These are phyloP conservation scores for Alternaria burnsii DNA, from an alignment of 2,329 filamentous ascomycete species.

Conservation along the genomic window DNA sequence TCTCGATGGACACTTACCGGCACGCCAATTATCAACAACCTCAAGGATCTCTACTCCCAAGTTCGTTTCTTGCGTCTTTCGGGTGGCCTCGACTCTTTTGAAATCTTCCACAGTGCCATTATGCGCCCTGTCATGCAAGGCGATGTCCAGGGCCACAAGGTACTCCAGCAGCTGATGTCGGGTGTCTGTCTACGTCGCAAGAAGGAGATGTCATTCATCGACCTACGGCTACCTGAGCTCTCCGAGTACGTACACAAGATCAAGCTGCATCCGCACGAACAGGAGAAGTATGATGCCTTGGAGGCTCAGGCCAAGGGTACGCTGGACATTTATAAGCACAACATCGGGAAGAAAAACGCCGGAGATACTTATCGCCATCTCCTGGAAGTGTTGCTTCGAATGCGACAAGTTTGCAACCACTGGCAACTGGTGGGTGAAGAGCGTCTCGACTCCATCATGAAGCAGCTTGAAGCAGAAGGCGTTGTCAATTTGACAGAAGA, in stretches of 20 bases:
- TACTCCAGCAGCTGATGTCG: constrained; percentile 81
- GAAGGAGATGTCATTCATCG: constrained; percentile 89
- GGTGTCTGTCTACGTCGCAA: constrained; percentile 80
- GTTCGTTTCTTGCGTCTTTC: constrained; percentile 79
- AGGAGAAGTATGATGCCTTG: constrained; percentile 78
- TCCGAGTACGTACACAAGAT: constrained; percentile 81
- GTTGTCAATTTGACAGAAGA: constrained; percentile 75
- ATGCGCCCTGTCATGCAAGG: constrained; percentile 71
- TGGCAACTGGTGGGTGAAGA: constrained; percentile 79
- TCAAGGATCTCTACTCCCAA: constrained; percentile 82
- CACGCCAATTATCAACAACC: constrained; percentile 80
- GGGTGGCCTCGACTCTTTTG: constrained; percentile 76
- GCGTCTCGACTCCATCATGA: constrained; percentile 75
- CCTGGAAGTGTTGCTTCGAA: constrained; percentile 80
- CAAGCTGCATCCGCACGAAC: constrained; percentile 75
- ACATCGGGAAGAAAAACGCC: constrained; percentile 54
- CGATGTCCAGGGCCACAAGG: constrained; percentile 64
- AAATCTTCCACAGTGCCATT: constrained; percentile 77
- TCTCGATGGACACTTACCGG: constrained; percentile 73
- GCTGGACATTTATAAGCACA: constrained; percentile 66
- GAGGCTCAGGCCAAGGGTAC: constrained; percentile 76
- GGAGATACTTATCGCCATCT: constrained; percentile 71
- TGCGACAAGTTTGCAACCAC: constrained; percentile 88
- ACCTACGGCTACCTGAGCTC: constrained; percentile 78
- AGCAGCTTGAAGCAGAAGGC: constrained; percentile 71